Percentiles rank a stretch among this genome's conserved stretches.
Conservation (phyloP, 2,329 filamentous ascomycete genomes). For the Fusarium chaquense region DNA sequence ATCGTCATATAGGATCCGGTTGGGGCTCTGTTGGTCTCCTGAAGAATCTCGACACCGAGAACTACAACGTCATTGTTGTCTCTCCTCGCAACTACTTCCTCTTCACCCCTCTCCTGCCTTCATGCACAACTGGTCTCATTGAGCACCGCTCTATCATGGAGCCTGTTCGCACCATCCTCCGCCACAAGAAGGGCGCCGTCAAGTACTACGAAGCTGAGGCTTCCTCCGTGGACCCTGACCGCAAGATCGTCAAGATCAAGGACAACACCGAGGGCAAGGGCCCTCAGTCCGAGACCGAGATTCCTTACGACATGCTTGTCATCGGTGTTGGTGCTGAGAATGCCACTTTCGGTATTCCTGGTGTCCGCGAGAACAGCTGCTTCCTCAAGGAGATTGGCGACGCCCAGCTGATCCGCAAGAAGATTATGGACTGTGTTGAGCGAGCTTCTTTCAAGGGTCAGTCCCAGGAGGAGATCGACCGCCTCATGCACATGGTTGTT, state of each 20-base stretch:
- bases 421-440: slow-evolving; percentile 99
- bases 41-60: slow-evolving; percentile 98
- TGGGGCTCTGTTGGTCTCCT: slow-evolving; percentile 96
- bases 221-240: slow-evolving; percentile 92
- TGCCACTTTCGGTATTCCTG: slow-evolving; percentile 96
- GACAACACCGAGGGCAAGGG: slow-evolving; percentile 96
- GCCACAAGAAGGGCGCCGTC: slow-evolving; percentile 92
- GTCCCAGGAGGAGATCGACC: slow-evolving; percentile 85
- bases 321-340: slow-evolving; percentile 98
- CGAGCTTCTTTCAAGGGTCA: slow-evolving; percentile 99
- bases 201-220: slow-evolving; percentile 99
- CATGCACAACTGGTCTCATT: slow-evolving; percentile 96
- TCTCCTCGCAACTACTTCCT: slow-evolving; percentile 99
- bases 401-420: slow-evolving; percentile 95
- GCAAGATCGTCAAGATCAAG: slow-evolving; percentile 87
- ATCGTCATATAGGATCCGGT: slow-evolving; percentile 77
- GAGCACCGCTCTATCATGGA: slow-evolving; percentile 99
- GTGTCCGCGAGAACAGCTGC: slow-evolving; percentile 93
- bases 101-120: slow-evolving; percentile 96
- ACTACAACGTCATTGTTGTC: slow-evolving; percentile 98
- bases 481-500: slow-evolving; percentile 97
- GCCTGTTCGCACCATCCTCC: slow-evolving; percentile 93
- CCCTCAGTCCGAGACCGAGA: slow-evolving; percentile 82
- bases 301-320: slow-evolving; percentile 98
- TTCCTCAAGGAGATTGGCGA: slow-evolving; percentile 99